Evolutionary conservation across 2,329 filamentous ascomycete genomes (phyloP), one percentile per base, ranked within the genome.

Genomic region (Mollisia scopiformis): DNA sequence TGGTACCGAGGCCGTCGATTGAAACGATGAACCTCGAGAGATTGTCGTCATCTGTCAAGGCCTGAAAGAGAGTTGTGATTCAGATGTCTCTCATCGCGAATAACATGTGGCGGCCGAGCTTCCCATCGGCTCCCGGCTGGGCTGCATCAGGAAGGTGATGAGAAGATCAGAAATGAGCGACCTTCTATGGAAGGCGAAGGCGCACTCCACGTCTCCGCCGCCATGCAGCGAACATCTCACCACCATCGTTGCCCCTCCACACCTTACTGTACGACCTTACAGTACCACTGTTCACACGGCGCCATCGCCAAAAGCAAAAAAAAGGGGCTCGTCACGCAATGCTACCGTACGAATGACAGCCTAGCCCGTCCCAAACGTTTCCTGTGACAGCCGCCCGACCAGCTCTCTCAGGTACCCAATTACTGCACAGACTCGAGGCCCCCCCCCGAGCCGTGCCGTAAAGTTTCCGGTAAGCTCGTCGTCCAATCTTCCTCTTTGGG

Each of bases 61-160:
- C 51, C 6, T 16, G 43, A 37, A 49, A n/a, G n/a, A n/a, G 30
- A 7, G 31, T 30, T 2, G 28, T 49, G 46, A 37, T 49, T 47
- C 55, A 37, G 37, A 50, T 13, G 10, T 27, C 37, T 30, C 16
- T 10, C 7, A 8, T 25, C 2, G 31, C 41, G 47, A 58, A 58
- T 58, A 35, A 31, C 35, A 58, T 37, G n/a, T 46, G 49, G 21
- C 37, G 25, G 27, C 43, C 31, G 31, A 39, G 46, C 27, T 35
- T 35, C 27, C 33, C 3, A 3, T 31, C 14, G 14, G 27, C 19
- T 6, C 27, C 16, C 27, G 28, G 27, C 2, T n/a, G 14, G 13
- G 28, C 54, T 35, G 11, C 6, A 57, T 33, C 2, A 50, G 54
- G 59, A 53, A 61, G 59, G 54, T 61, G 54, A 57, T n/a, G 43